Base-by-base conservation (phyloP, 176 grass and related monocot species). In the Calamus simplicifolius region DNA sequence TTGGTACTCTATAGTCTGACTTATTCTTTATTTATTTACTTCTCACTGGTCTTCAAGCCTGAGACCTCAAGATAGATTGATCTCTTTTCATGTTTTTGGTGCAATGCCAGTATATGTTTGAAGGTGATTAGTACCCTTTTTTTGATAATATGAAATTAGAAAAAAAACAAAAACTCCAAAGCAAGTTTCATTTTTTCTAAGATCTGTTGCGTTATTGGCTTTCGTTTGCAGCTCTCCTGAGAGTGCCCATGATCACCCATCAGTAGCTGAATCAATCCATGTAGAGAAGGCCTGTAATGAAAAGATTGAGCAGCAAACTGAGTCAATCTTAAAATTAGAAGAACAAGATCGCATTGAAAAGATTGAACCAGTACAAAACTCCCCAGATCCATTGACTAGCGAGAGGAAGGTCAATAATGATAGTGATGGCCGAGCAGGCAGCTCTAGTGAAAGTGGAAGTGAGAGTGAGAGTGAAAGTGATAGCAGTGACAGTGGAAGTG, bases 391-490 rank as follows among this genome's bases (percentile, higher is more conserved):
- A 64, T 60, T 75, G 72, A 65, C 68, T 29, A 71, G 52, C 70
- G 71, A 76, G 48, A 19, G 17, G 29, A 85, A 81, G 62, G 31
- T 31, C 35, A 78, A 63, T 68, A 85, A 85, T 70, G 84, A 76
- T 29, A 89, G 38, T 73, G 84, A 89, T 58, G 94, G n/a, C 51
- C 87, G 81, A 75, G 86, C 71, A 12, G 76, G 69, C 62, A 82
- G 76, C 50, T 86, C 88, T 55, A 99, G 88, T 58, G 88, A 83
- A 51, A 85, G 82, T 43, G 83, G 78, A 73, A 98, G 94, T 68
- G 94, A 92, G 31, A 89, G 75, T 4, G 84, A 98, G 2, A 92
- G 84, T n/a, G 93, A 92, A 16, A 98, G 93, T 50, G 87, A 89
- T 27, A 89, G 87, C 67, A 92, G 87, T 83, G 87, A 69, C 57